Percentiles rank a stretch among this genome's conserved stretches.
These are phyloP conservation scores for Debaryomyces subglobosus DNA, from an alignment of 1,139 yeast genomes.

Conservation along the genomic window DNA sequence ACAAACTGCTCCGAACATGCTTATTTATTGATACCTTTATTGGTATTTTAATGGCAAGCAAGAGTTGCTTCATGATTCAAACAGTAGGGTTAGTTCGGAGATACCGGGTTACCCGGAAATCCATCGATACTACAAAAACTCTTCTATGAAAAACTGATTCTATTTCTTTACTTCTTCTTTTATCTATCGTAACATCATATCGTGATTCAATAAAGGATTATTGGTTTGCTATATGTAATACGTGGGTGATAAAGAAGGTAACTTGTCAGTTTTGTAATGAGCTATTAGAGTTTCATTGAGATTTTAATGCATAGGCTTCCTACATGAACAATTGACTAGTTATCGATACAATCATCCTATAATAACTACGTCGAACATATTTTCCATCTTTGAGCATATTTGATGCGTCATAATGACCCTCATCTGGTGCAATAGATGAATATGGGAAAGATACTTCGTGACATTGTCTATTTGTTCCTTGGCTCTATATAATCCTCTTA, in stretches of 20 bases:
- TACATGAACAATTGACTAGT: slow-evolving; percentile 16
- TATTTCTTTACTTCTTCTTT: background rate
- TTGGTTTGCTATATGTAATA: slow-evolving; percentile 9
- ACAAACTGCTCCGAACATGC: slow-evolving; percentile 60
- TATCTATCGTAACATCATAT: slow-evolving; percentile 2
- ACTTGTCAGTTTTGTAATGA: slow-evolving; percentile 13
- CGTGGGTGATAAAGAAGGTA: slow-evolving; percentile 30
- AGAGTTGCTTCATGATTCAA: background rate
- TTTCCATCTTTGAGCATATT: slow-evolving; percentile 68
- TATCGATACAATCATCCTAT: slow-evolving; percentile 69
- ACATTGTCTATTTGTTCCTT: slow-evolving; percentile 38
- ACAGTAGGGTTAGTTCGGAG: background rate
- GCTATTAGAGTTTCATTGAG: slow-evolving; percentile 7
- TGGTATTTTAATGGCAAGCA: background rate
- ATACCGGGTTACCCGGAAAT: slow-evolving; percentile 11
- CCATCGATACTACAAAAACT: background rate
- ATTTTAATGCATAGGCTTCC: slow-evolving; percentile 1
- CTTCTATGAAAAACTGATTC: background rate
- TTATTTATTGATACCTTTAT: background rate
- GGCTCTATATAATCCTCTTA: background rate
- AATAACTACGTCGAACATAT: slow-evolving; percentile 72
- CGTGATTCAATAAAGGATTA: slow-evolving; percentile 14
- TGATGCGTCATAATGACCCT: slow-evolving; percentile 15
- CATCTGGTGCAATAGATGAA: slow-evolving; percentile 57
- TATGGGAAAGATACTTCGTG: slow-evolving; percentile 80